These are phyloP conservation scores for Sclerotiophoma versabilis DNA, from an alignment of 2,329 filamentous ascomycete genomes.

Conservation along the genomic window DNA sequence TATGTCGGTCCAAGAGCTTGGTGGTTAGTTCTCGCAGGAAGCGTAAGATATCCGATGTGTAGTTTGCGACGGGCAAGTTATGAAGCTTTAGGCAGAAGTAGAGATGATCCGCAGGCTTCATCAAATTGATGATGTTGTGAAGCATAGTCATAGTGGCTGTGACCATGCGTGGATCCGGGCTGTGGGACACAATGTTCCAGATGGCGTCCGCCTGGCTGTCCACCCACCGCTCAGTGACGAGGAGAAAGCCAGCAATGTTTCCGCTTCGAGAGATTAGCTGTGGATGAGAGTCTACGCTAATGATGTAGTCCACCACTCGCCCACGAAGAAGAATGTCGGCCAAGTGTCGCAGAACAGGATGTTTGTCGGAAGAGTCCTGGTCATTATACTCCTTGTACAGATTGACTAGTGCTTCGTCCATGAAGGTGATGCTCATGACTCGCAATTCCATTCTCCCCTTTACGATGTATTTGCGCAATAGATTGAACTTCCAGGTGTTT, in stretches of 20 bases:
- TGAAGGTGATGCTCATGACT: slow-evolving; percentile 75
- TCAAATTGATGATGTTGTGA: slow-evolving; percentile 55
- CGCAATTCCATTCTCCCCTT: slow-evolving; percentile 92
- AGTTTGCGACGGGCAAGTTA: slow-evolving; percentile 40
- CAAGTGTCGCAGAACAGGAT: slow-evolving; percentile 70
- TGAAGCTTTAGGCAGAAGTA: slow-evolving; percentile 74
- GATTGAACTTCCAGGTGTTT: slow-evolving; percentile 72
- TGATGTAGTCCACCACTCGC: slow-evolving; percentile 82
- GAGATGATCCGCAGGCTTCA: slow-evolving; percentile 57
- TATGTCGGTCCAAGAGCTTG: slow-evolving; percentile 24
- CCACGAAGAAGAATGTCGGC: slow-evolving; percentile 73
- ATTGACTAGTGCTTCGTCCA: slow-evolving; percentile 73
- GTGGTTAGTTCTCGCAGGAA: slow-evolving; percentile 39
- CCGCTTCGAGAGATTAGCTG: slow-evolving; percentile 82
- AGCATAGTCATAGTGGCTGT: slow-evolving; percentile 79
- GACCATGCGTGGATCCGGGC: slow-evolving; percentile 83
- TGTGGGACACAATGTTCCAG: slow-evolving; percentile 82
- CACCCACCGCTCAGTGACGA: slow-evolving; percentile 78
- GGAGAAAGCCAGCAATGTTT: slow-evolving; percentile 87
- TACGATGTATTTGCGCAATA: slow-evolving; percentile 74
- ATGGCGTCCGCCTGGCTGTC: slow-evolving; percentile 76
- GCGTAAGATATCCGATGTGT: slow-evolving; percentile 40
- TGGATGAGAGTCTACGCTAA: slow-evolving; percentile 89
- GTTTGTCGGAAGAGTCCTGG: slow-evolving; percentile 38
- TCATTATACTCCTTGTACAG: slow-evolving; percentile 64